phyloP scores from a whole-genome alignment of 768 basidiomycete species.

The Boletus insuetus region DNA sequence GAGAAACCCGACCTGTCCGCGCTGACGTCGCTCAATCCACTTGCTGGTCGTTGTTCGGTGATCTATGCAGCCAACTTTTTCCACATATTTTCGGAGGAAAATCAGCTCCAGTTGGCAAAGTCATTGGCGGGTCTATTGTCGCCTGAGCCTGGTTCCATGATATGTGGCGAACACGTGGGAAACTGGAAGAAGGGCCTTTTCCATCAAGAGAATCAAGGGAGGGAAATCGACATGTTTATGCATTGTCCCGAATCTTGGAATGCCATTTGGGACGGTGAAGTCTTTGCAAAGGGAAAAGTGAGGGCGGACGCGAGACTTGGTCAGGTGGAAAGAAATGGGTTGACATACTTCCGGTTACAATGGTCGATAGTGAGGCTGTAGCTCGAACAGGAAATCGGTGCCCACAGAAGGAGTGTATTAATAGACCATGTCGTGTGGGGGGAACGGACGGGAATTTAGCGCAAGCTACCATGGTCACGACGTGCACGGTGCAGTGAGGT shows the following conservation, averaged over 20 bases:
- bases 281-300: constrained; percentile 28
- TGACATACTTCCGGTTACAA: constrained; percentile 9
- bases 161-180: constrained; percentile 30
- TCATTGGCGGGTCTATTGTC: constrained; percentile 30
- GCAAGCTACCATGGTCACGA: too few relatives aligned
- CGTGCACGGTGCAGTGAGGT: too few relatives aligned
- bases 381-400: background rate
- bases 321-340: background rate
- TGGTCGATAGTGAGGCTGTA: constrained; percentile 29
- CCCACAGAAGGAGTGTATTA: too few relatives aligned
- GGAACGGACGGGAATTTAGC: too few relatives aligned
- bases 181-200: background rate
- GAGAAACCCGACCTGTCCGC: constrained; percentile 28
- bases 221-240: constrained; percentile 19
- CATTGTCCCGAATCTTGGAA: constrained; percentile 36
- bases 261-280: constrained; percentile 37
- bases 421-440: too few relatives aligned
- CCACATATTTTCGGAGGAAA: constrained; percentile 31
- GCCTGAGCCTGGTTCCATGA: constrained; percentile 28
- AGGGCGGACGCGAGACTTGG: constrained; percentile 1
- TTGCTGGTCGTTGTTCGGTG: constrained; percentile 47
- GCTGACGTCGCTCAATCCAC: constrained; percentile 44
- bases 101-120: constrained; percentile 29
- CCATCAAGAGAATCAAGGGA: background rate
- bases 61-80: constrained; percentile 53